These are phyloP conservation scores for Psilocybe mexicana DNA, from an alignment of 1,284 basidiomycete species.

Conservation along the genomic window DNA sequence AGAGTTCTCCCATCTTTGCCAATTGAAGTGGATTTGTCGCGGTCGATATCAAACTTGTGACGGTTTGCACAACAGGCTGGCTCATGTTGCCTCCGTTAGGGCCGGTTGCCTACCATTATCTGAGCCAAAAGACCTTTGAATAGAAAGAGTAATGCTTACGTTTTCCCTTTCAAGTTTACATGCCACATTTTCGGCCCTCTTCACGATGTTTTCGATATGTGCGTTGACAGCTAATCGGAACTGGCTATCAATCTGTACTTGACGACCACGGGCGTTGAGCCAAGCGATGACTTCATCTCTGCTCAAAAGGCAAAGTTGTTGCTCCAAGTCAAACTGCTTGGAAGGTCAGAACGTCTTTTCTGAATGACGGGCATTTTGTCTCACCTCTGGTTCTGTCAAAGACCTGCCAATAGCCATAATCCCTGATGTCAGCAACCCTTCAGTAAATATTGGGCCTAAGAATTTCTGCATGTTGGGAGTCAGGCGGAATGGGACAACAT, in stretches of 20 bases:
- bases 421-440: constrained; percentile 85
- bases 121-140: background rate
- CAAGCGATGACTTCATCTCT: constrained; percentile 90
- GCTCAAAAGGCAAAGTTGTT: constrained; percentile 87
- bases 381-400: constrained; percentile 90
- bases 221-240: constrained; percentile 71
- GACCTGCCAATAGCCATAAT: constrained; percentile 92
- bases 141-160: constrained; percentile 41
- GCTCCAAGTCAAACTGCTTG: constrained; percentile 84
- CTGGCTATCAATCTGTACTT: constrained; percentile 55
- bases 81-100: constrained; percentile 34
- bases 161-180: constrained; percentile 84
- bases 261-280: constrained; percentile 53
- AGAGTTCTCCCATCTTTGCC: constrained; percentile 81
- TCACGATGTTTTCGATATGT: constrained; percentile 83
- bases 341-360: background rate
- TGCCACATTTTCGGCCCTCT: constrained; percentile 82
- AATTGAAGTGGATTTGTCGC: constrained; percentile 77
- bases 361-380: constrained; percentile 4
- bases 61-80: constrained; percentile 75
- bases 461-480: constrained; percentile 97
- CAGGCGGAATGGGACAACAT: constrained; percentile 94
- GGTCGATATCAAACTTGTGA: constrained; percentile 80
- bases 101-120: constrained; percentile 28
- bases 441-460: constrained; percentile 86